Evolutionary conservation across 2,329 filamentous ascomycete genomes (phyloP).

Genomic region (Amauroascus niger): DNA sequence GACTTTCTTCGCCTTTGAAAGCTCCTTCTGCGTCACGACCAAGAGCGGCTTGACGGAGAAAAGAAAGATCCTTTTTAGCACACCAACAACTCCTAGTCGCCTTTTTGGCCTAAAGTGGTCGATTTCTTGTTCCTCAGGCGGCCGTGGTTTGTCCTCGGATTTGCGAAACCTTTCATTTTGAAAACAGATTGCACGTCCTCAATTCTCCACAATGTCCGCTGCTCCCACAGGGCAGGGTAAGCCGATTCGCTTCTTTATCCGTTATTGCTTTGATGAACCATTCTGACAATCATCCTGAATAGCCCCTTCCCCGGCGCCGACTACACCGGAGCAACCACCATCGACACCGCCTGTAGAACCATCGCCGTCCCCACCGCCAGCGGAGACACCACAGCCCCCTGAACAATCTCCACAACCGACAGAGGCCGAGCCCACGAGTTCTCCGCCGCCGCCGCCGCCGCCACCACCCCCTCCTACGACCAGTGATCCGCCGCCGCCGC

Average conservation of each 20-base stretch:
- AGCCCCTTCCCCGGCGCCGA: not conserved
- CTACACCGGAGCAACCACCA: not conserved
- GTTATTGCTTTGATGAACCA: not conserved
- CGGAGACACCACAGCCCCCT: conserved; percentile 2
- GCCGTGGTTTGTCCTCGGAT: not conserved
- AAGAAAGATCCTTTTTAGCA: not conserved
- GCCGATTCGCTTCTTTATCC: not conserved
- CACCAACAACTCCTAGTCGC: not conserved
- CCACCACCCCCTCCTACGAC: too few species aligned
- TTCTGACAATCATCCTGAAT: not conserved
- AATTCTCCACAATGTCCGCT: not conserved
- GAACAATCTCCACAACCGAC: conserved; percentile 5
- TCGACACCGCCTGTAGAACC: not conserved
- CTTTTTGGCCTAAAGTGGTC: not conserved
- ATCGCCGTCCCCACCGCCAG: conserved; percentile 12
- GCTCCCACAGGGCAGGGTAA: not conserved
- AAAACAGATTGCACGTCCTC: not conserved
- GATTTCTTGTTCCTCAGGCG: not conserved
- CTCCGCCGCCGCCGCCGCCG: too few species aligned
- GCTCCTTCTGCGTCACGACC: not conserved
- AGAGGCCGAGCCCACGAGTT: too few species aligned
- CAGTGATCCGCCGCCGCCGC: too few species aligned
- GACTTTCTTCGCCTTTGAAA: not conserved
- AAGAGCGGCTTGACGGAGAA: not conserved
- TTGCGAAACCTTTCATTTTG: not conserved